phyloP scores from a whole-genome alignment of 768 basidiomycete species.

The Hericium erinaceus region DNA sequence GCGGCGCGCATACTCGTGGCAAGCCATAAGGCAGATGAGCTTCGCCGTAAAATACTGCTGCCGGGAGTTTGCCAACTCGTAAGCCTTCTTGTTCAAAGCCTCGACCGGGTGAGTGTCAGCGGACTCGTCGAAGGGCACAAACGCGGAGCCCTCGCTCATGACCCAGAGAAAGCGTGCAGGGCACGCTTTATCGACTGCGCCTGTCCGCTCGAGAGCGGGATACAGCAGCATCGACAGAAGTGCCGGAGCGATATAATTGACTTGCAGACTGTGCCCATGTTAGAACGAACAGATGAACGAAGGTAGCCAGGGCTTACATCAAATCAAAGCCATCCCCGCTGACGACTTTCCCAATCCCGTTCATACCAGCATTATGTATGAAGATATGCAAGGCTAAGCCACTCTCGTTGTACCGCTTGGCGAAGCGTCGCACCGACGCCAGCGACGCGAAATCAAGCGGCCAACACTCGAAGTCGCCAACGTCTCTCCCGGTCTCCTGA shows the following conservation, averaged over 20 bases:
- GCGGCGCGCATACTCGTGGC: background rate
- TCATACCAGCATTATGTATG: background rate
- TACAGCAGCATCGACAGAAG: background rate
- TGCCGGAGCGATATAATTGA: background rate
- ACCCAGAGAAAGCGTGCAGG: background rate
- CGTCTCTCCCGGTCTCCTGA: background rate
- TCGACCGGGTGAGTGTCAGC: background rate
- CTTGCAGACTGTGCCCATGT: background rate
- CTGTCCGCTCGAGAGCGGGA: background rate
- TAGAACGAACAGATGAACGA: background rate
- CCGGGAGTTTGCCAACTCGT: background rate
- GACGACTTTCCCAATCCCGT: background rate
- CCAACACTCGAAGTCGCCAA: background rate
- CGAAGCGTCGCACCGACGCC: background rate
- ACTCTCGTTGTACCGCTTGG: background rate
- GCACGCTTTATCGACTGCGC: background rate
- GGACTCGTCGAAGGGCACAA: background rate
- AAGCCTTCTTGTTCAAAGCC: background rate
- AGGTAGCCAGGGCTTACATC: background rate
- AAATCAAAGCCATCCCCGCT: background rate
- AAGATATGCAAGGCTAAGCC: background rate
- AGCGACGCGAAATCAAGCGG: background rate
- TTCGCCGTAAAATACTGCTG: background rate
- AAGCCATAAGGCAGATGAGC: background rate
- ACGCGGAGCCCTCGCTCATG: background rate